A percentile compares a stretch with the other conserved stretches of the same genome.
Conservation (phyloP, 805 yeast species). For the Yarrowia bubula region DNA sequence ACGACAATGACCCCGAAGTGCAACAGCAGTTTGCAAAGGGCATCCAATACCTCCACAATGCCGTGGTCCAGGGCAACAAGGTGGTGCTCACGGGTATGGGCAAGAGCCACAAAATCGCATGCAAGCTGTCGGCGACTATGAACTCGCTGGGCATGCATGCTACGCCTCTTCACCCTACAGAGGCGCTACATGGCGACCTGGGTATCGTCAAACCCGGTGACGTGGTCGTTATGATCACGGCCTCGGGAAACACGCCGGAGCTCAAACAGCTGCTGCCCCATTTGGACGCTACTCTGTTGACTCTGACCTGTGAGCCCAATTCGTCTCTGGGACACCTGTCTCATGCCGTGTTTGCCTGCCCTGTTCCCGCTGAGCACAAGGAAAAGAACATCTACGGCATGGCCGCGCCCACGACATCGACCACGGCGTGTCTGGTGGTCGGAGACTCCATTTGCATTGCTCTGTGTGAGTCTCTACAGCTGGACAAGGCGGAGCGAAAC, state of each 20-base stretch:
- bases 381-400: constrained; percentile 71
- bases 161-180: constrained; percentile 71
- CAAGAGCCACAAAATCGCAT: constrained; percentile 75
- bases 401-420: constrained; percentile 84
- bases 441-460: constrained; percentile 80
- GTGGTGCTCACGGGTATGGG: constrained; percentile 81
- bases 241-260: constrained; percentile 84
- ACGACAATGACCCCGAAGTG: constrained; percentile 32
- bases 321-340: constrained; percentile 55
- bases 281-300: constrained; percentile 53
- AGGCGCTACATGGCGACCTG: constrained; percentile 87
- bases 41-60: constrained; percentile 41
- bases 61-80: constrained; percentile 57
- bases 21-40: constrained; percentile 37
- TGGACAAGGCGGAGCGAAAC: constrained; percentile 54
- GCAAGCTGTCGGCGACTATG: constrained; percentile 76
- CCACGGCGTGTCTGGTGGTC: constrained; percentile 69
- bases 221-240: constrained; percentile 66
- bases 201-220: constrained; percentile 60
- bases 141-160: constrained; percentile 75
- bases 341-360: constrained; percentile 59
- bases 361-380: constrained; percentile 53
- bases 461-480: constrained; percentile 61
- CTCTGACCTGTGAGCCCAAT: constrained; percentile 61
- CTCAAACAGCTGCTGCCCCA: constrained; percentile 57